Base-by-base conservation (phyloP, 2,329 filamentous ascomycete species). In the Calonectria multiphialidica region DNA sequence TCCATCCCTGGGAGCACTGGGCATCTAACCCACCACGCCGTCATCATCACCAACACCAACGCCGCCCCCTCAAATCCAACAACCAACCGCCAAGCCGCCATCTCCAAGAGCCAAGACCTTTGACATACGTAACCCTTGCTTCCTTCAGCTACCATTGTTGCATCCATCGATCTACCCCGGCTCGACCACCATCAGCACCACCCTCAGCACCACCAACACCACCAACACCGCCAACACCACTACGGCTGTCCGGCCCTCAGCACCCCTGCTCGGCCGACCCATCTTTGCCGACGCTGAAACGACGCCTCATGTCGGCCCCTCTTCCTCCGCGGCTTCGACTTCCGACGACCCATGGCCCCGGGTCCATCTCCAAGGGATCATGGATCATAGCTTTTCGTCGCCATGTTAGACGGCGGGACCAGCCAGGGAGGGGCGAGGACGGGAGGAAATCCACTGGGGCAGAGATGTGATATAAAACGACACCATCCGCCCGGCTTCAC, bases 281-380 rank as follows among this genome's bases (percentile, higher is more conserved):
- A 67, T 61, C 50, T 65, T 33, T 50, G 30, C 59, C 42, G 66
- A 65, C 50, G 42, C 74, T 78, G 77, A 78, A 78, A 78, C 77
- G 23, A 40, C 61, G 35, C 71, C 68, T 74, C 66, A 71, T 57
- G 53, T 53, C 57, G 63, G 64, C 44, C 50, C 23, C 66, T 66
- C 75, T 77, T 72, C 74, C 76, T 66, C 71, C 73, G 67, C 68
- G 70, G 73, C 59, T 70, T 71, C 65, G 71, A 68, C 71, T 75
- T 55, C 72, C 75, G 70, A 67, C 8, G 35, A 57, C 35, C 62
- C 63, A 55, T 7, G 71, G 42, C 68, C 74, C 33, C 69, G 75
- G 59, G 67, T 63, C 45, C 21, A 66, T 45, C 64, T 66, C 30
- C 61, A 30, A 70, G 74, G 72, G 72, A 73, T 15, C 37, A 70